Base-by-base conservation (phyloP, 495 filamentous ascomycete species). In the Stereocaulon alpinum region DNA sequence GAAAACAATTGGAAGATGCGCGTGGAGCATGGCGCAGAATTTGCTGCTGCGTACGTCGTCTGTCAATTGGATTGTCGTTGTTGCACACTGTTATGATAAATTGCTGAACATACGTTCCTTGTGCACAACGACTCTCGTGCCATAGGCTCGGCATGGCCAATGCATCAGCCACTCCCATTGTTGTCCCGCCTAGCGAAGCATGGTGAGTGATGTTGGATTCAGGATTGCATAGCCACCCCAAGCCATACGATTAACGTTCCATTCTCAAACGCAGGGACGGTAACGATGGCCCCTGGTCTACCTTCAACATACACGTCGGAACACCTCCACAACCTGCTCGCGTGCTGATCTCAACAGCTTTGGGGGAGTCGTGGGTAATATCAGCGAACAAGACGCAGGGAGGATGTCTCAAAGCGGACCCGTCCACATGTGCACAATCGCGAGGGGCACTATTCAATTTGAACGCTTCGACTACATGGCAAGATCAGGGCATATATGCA, bases 391-490 rank as follows among this genome's bases (percentile, higher is more conserved):
- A 52, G 47, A 68, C 71, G 9, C 56, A 66, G 17, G 62, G 71
- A 62, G 75, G 73, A 18, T 77, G 75, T 57, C 51, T 64, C 18
- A 54, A 59, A 29, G 52, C 58, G 0, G 68, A 73, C 60, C 63
- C 66, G 14, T 37, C 65, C 1, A 64, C 71, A 32, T 84, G 82
- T 66, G 67, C 71, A 0, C 67, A 73, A n/a, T 68, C 70, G 6
- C 69, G 80, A 57, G 82, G 82, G 6, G 67, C 64, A 1, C 55
- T 77, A 15, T 81, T 79, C 69, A 73, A 76, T 47, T 55, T 66
- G 17, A 80, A 74, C 43, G 41, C 63, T 5, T 83, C 80, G 6
- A 73, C 69, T 6, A 81, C 70, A 4, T 84, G 78, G 75, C 40
- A 70, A 6, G 67, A 76, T 17, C 37, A 72, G 22, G 76, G 75